phyloP scores from a whole-genome alignment of 2,329 filamentous ascomycete species.

The Phialophora chinensis region DNA sequence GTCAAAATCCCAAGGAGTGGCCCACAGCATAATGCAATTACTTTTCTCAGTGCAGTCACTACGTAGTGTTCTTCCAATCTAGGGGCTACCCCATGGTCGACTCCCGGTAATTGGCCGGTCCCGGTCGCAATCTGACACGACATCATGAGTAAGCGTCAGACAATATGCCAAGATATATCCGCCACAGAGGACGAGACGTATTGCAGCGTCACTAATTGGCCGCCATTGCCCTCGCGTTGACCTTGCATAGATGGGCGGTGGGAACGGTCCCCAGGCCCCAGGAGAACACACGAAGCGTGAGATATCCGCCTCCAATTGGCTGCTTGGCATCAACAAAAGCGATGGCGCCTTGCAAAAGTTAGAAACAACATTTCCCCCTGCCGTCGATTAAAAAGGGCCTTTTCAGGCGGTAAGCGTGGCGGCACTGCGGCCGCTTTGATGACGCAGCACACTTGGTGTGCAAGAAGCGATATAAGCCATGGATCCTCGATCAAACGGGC shows the following conservation, averaged over 20 bases:
- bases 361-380: not conserved
- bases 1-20: not conserved
- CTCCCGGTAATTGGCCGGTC: not conserved
- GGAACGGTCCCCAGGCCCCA: not conserved
- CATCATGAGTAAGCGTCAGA: not conserved
- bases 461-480: constrained; percentile 1
- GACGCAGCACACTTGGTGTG: not conserved
- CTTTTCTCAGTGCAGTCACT: not conserved
- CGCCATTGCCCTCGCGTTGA: not conserved
- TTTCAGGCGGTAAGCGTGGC: not conserved
- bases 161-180: not conserved
- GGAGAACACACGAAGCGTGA: not conserved
- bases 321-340: not conserved
- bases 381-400: not conserved
- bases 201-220: not conserved
- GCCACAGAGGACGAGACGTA: not conserved
- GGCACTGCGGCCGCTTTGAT: not conserved
- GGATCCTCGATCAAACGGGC: not conserved
- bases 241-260: not conserved
- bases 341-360: not conserved
- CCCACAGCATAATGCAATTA: not conserved
- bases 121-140: not conserved
- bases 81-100: not conserved
- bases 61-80: not conserved
- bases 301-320: not conserved